Conservation (phyloP, 2,329 filamentous ascomycete species). For the Didymella lethalis region DNA sequence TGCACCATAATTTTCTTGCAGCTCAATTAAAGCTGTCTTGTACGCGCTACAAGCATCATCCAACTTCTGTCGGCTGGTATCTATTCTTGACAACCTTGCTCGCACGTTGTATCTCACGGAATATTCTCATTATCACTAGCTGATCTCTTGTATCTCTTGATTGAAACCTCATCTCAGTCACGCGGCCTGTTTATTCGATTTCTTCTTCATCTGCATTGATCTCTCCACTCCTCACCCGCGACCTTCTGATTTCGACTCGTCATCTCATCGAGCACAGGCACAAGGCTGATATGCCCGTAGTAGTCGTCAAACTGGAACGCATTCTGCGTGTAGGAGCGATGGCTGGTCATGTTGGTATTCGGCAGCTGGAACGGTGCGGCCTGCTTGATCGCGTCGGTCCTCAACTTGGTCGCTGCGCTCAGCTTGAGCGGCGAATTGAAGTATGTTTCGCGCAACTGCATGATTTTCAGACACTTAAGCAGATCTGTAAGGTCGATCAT, state of each 20-base stretch:
- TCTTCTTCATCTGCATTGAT: no score
- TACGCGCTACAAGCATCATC: no score
- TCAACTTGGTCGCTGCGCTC: constrained; percentile 31
- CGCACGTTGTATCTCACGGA: no score
- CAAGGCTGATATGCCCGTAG: constrained; percentile 42
- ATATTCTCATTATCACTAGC: no score
- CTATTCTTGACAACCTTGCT: no score
- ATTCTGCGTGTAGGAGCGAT: constrained; percentile 41
- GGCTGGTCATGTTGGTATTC: constrained; percentile 51
- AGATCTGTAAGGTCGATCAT: constrained; percentile 44
- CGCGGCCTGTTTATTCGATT: no score
- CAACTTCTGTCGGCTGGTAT: no score
- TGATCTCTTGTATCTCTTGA: no score
- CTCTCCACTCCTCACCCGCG: constrained; percentile 12
- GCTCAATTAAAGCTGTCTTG: no score
- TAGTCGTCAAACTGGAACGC: constrained; percentile 42
- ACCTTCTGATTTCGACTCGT: constrained; percentile 31
- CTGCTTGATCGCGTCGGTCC: constrained; percentile 43
- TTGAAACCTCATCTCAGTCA: no score
- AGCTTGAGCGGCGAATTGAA: constrained; percentile 36
- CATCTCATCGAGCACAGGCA: constrained; percentile 35
- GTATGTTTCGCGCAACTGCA: constrained; percentile 40
- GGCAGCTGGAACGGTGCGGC: constrained; percentile 33
- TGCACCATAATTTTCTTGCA: not conserved
- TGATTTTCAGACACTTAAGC: constrained; percentile 45